A percentile compares a stretch with the other conserved stretches of the same genome.
Conservation (phyloP, 768 basidiomycete genomes). For the Lactarius hatsudake region DNA sequence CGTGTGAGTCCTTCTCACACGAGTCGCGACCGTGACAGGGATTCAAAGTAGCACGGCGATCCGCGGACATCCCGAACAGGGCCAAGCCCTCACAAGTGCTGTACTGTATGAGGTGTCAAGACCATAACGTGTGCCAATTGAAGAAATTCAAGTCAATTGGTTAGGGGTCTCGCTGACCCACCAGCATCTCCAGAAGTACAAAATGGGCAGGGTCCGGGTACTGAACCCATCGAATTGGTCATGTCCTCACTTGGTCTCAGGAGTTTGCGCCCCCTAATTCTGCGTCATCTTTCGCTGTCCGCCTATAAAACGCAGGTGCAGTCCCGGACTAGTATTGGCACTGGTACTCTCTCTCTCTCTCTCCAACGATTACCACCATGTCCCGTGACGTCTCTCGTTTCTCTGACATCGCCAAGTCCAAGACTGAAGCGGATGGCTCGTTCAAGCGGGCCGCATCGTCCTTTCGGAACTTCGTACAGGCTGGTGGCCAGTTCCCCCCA, state of each 20-base stretch:
- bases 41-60: no score
- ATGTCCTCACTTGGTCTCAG: background rate
- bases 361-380: background rate
- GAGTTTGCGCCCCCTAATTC: background rate
- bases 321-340: background rate
- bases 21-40: no score
- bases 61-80: no score
- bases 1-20: no score
- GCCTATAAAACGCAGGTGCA: background rate
- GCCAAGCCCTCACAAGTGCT: no score
- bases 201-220: background rate
- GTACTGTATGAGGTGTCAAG: no score
- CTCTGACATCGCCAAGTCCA: slow-evolving; percentile 55
- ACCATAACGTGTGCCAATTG: no score
- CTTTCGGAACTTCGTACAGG: slow-evolving; percentile 55
- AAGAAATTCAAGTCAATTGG: no score
- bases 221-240: background rate
- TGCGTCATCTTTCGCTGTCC: background rate
- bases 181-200: background rate
- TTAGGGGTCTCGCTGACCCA: background rate
- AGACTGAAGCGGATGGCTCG: slow-evolving; percentile 56
- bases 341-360: background rate
- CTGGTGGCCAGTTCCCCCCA: slow-evolving; percentile 62
- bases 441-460: slow-evolving; percentile 56
- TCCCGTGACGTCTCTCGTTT: slow-evolving; percentile 37